These are phyloP conservation scores for Primulina tabacum DNA, from an alignment of 257 asterid genomes.

Conservation along the genomic window DNA sequence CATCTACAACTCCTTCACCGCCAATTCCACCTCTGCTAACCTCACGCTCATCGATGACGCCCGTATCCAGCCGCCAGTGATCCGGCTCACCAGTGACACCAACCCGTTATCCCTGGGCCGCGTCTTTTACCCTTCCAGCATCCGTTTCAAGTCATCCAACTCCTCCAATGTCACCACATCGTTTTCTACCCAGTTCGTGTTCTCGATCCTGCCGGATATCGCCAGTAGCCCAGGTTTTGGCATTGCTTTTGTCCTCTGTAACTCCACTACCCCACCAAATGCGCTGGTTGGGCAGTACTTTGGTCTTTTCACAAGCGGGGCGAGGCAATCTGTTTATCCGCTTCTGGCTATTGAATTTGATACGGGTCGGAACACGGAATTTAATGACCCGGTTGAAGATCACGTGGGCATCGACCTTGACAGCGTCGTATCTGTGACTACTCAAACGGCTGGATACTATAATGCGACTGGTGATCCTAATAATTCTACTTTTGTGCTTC, in stretches of 20 bases:
- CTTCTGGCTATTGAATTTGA: slow-evolving; percentile 73
- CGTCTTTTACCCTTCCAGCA: slow-evolving; percentile 46
- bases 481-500: slow-evolving; percentile 31
- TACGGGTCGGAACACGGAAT: slow-evolving; percentile 64
- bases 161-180: slow-evolving; percentile 46
- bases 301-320: slow-evolving; percentile 49
- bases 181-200: slow-evolving; percentile 74
- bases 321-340: slow-evolving; percentile 41
- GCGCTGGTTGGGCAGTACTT: slow-evolving; percentile 61
- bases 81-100: slow-evolving; percentile 73
- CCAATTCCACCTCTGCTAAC: slow-evolving; percentile 23
- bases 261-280: slow-evolving; percentile 45
- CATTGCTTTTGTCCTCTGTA: slow-evolving; percentile 66
- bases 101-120: slow-evolving; percentile 60
- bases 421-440: slow-evolving; percentile 32
- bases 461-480: slow-evolving; percentile 20
- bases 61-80: slow-evolving; percentile 58
- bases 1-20: slow-evolving; percentile 62
- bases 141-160: slow-evolving; percentile 41
- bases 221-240: slow-evolving; percentile 80
- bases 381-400: slow-evolving; percentile 52
- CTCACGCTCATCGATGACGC: slow-evolving; percentile 56
- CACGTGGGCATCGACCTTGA: slow-evolving; percentile 71
- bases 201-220: slow-evolving; percentile 63
- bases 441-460: slow-evolving; percentile 52